Evolutionary conservation across 768 basidiomycete genomes (phyloP).

Genomic region (Tephrocybe rancida): DNA sequence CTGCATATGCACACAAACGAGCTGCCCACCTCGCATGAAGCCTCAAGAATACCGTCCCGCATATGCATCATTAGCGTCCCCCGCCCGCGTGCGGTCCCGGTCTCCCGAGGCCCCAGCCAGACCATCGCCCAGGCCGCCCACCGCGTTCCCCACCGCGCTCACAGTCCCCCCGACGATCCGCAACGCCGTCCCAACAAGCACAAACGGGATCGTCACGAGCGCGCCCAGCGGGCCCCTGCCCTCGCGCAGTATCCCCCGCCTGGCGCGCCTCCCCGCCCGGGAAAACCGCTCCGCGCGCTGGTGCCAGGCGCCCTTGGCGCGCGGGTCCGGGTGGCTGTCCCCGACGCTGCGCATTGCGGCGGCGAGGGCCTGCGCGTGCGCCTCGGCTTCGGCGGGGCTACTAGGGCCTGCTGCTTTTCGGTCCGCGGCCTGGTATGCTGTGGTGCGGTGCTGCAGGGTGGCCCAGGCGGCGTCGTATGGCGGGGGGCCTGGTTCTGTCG

Average conservation of each 20-base stretch:
- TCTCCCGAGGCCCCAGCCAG: background rate
- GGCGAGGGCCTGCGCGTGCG: conserved; percentile 7
- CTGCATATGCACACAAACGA: too few relatives aligned
- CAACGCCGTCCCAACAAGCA: background rate
- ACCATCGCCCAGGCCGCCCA: conserved; percentile 2
- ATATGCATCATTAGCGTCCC: too few relatives aligned
- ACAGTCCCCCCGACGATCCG: background rate
- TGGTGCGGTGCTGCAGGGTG: conserved; percentile 1
- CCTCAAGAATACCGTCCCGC: too few relatives aligned
- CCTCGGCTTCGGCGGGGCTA: conserved; percentile 8
- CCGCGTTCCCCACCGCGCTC: background rate
- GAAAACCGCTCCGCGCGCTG: conserved; percentile 9
- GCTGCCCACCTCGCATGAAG: too few relatives aligned
- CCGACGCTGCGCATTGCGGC: conserved; percentile 14
- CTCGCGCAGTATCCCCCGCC: conserved; percentile 2
- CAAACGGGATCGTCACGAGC: background rate
- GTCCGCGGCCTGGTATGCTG: background rate
- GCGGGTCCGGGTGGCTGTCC: conserved; percentile 9
- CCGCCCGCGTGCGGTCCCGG: too few relatives aligned
- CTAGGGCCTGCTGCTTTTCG: conserved; percentile 4
- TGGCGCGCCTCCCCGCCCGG: conserved; percentile 1
- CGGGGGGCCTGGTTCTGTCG: background rate
- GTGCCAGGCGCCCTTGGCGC: conserved; percentile 6
- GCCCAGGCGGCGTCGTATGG: conserved; percentile 4
- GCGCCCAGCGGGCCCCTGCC: background rate